These are phyloP conservation scores for Drechslerella coelobrocha DNA, from an alignment of 2,329 filamentous ascomycete genomes.

Conservation along the genomic window DNA sequence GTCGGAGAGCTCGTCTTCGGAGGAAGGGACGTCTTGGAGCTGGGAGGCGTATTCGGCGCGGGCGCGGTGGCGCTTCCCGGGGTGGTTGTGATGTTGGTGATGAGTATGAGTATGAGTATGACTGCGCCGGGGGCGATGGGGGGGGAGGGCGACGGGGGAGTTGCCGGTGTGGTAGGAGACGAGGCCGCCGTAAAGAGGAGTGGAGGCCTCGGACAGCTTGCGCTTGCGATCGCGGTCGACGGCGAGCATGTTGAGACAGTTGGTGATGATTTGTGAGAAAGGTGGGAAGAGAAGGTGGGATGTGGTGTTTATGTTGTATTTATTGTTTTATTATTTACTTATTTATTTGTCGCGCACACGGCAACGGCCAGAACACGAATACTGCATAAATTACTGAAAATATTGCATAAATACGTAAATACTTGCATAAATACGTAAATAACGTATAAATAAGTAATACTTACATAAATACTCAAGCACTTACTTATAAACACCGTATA, in stretches of 20 bases:
- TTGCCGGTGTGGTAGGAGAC: background rate
- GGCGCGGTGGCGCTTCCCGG: constrained; percentile 41
- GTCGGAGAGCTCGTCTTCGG: constrained; percentile 45
- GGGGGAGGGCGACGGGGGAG: too few species aligned
- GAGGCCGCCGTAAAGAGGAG: background rate
- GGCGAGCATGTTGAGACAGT: constrained; percentile 18
- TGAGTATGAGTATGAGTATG: constrained; percentile 8
- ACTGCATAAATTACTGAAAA: too few species aligned
- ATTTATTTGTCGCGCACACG: background rate
- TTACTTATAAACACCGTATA: too few species aligned
- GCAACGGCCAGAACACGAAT: too few species aligned
- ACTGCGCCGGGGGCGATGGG: too few species aligned
- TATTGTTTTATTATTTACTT: background rate
- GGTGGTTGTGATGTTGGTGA: constrained; percentile 19
- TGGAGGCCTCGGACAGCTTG: constrained; percentile 10
- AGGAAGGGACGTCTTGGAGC: constrained; percentile 26
- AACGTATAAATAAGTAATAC: too few species aligned
- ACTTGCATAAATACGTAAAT: too few species aligned
- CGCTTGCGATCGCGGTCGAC: constrained; percentile 37
- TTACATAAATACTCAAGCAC: too few species aligned
- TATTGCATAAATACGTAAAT: too few species aligned
- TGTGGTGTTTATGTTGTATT: background rate
- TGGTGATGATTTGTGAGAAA: background rate
- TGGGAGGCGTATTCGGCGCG: constrained; percentile 25
- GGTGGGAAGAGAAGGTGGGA: background rate